Base-by-base conservation (phyloP, 2,329 filamentous ascomycete species). In the Decorospora gaudefroyi region DNA sequence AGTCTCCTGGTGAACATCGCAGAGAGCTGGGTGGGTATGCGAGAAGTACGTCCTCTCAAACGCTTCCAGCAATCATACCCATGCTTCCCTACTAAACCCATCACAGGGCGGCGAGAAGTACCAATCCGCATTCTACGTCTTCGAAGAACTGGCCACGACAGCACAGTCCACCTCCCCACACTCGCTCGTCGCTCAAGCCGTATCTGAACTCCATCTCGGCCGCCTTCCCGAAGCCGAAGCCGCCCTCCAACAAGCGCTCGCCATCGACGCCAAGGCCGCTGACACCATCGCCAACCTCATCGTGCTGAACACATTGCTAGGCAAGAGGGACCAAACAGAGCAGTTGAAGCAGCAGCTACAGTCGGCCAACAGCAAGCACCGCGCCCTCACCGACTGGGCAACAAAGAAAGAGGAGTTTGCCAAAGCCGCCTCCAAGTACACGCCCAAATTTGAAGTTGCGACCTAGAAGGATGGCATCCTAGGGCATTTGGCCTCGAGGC, bases 51-150 rank as follows among this genome's bases (percentile, higher is more conserved):
- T 74, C 28, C 23, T 16, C 27, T 27, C 16, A 33, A 6, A 4
- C n/a, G 6, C 26, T 5, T n/a, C 26, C 5, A 6, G 5, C n/a
- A 18, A 6, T 22, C 15, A 4, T 5, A 16, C 4, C 16, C 11
- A 15, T 17, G 25, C 16, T 40, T 32, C 13, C 15, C 27, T 31
- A 72, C 54, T 75, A 46, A 49, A 35, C 8, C 23, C 5, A 12
- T 19, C 40, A 17, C 49, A 95, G 87, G 92, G 92, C 65, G 91
- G 91, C 57, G 90, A 96, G 60, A 93, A 90, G 70, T 97, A 97
- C 73, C 93, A 97, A 67, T 88, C 93, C 66, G 86, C 92, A 12
- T 97, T 95, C 74, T 97, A 99, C 77, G 92, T 97, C 49, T 97
- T 90, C 65, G 92, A 97, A 73, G 93, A 99, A 72, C 82, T 97